These are phyloP conservation scores for Triticum timopheevii DNA, from an alignment of 176 grass and related monocot species.

Conservation along the genomic window DNA sequence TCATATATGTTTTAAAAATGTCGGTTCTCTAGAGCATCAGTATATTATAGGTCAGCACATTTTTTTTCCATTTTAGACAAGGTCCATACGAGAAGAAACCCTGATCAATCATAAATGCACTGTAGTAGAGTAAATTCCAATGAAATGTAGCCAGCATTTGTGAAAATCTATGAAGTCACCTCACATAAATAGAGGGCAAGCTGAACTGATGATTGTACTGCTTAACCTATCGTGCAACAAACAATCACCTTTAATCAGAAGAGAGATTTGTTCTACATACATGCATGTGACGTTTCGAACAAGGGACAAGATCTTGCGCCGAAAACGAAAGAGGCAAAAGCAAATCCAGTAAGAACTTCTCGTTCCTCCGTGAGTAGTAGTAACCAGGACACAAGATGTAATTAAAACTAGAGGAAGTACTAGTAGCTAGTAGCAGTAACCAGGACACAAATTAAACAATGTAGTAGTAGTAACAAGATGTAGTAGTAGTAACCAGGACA, in stretches of 20 bases:
- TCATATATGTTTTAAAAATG: not conserved
- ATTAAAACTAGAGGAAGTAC: too few species aligned
- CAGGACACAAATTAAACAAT: constrained; percentile 32
- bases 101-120: not conserved
- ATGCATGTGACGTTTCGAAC: too few species aligned
- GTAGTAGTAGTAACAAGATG: not conserved
- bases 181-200: not conserved
- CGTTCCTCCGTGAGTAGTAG: not conserved
- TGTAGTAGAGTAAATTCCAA: not conserved
- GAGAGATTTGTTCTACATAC: too few species aligned
- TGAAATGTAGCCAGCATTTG: not conserved
- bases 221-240: not conserved
- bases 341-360: not conserved
- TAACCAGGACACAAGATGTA: constrained; percentile 21
- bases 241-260: not conserved
- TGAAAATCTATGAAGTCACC: not conserved
- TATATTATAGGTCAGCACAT: not conserved
- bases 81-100: not conserved
- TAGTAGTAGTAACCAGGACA: not conserved
- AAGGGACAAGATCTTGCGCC: not conserved
- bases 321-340: not conserved
- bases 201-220: not conserved
- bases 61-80: not conserved
- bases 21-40: not conserved
- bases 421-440: too few species aligned